phyloP scores from a whole-genome alignment of 768 basidiomycete species.

The Gymnopilus dilepis region DNA sequence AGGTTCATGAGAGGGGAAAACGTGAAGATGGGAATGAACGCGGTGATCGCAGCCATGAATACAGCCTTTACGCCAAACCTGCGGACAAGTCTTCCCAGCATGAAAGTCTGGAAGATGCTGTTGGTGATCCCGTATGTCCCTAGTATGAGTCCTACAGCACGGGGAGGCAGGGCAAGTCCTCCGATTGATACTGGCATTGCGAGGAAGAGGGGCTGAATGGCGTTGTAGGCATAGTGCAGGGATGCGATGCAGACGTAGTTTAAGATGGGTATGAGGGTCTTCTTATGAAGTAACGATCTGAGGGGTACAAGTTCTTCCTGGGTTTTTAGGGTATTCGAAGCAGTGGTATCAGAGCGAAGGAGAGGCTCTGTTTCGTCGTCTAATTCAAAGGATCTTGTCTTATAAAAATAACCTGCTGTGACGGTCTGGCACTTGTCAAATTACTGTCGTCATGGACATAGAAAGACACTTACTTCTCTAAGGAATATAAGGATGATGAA shows the following conservation, averaged over 20 bases:
- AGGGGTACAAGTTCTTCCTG: constrained; percentile 46
- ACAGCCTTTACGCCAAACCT: constrained; percentile 59
- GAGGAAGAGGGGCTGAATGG: constrained; percentile 56
- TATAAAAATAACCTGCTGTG: constrained; percentile 9
- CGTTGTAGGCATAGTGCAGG: constrained; percentile 35
- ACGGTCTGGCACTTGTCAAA: not conserved
- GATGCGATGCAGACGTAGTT: constrained; percentile 64
- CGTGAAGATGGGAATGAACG: constrained; percentile 49
- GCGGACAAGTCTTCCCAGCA: constrained; percentile 57
- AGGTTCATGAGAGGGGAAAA: constrained; percentile 56
- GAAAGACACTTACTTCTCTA: constrained; percentile 23
- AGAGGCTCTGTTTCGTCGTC: constrained; percentile 9
- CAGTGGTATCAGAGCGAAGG: constrained; percentile 4
- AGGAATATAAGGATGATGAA: constrained; percentile 17
- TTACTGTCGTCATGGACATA: not conserved
- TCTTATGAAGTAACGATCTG: constrained; percentile 46
- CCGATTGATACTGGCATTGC: constrained; percentile 61
- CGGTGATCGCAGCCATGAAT: constrained; percentile 48
- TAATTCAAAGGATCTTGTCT: not conserved
- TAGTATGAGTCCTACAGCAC: constrained; percentile 58
- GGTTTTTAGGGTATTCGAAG: constrained; percentile 1
- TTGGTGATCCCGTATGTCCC: constrained; percentile 56
- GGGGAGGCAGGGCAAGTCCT: constrained; percentile 60
- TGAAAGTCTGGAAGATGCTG: constrained; percentile 56
- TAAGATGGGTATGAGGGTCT: constrained; percentile 55